Percentiles rank a stretch among this genome's conserved stretches.
These are phyloP conservation scores for Metschnikowia cubensis DNA, from an alignment of 805 yeast species.

Conservation along the genomic window DNA sequence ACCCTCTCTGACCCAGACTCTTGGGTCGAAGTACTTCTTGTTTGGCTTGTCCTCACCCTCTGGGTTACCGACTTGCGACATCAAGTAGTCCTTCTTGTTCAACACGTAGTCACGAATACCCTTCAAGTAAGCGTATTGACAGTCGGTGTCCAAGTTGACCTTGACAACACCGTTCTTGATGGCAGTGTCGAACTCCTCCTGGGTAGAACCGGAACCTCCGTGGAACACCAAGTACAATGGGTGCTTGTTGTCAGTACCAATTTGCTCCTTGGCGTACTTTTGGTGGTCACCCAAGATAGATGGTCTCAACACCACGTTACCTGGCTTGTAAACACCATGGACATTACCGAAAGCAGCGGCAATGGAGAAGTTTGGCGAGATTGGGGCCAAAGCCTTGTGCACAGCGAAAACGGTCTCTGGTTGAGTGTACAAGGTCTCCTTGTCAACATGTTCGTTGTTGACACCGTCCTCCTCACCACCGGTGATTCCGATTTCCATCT, in stretches of 20 bases:
- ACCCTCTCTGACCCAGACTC: slow-evolving; percentile 99
- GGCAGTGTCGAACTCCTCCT: slow-evolving; percentile 86
- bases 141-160: slow-evolving; percentile 98
- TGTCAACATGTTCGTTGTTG: slow-evolving; percentile 90
- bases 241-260: slow-evolving; percentile 47
- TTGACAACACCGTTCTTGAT: slow-evolving; percentile 94
- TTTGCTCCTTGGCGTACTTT: slow-evolving; percentile 71
- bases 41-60: slow-evolving; percentile 98
- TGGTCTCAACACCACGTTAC: slow-evolving; percentile 93
- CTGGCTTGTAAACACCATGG: slow-evolving; percentile 99
- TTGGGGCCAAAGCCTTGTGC: slow-evolving; percentile 82
- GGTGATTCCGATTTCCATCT: slow-evolving; percentile 99
- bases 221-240: slow-evolving; percentile 98
- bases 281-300: slow-evolving; percentile 95
- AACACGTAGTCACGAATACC: slow-evolving; percentile 98
- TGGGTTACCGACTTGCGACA: slow-evolving; percentile 95
- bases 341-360: slow-evolving; percentile 99
- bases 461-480: slow-evolving; percentile 99
- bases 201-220: slow-evolving; percentile 99
- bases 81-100: slow-evolving; percentile 90
- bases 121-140: slow-evolving; percentile 93
- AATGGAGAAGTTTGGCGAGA: slow-evolving; percentile 96
- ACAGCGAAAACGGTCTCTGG: slow-evolving; percentile 94
- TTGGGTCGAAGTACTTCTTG: slow-evolving; percentile 99
- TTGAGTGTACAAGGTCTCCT: slow-evolving; percentile 85